phyloP scores from a whole-genome alignment of 306 rosid genomes.

The Pyrus communis region DNA sequence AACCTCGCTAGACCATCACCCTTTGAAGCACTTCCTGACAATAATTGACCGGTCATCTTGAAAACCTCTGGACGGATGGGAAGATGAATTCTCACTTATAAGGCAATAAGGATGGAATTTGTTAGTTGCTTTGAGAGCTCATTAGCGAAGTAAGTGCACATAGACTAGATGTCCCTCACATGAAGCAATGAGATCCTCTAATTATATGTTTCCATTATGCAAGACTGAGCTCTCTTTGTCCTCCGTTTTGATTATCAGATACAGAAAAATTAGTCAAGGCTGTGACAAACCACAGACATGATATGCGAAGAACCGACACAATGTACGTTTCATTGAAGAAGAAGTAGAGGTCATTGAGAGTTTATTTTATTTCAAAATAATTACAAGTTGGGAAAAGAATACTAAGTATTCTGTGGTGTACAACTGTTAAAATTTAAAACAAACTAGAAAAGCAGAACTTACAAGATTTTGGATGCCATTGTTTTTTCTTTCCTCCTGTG shows the following conservation, averaged over 20 bases:
- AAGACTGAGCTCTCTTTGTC: neutral
- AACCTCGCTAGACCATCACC: neutral
- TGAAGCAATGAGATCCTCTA: slow-evolving; percentile 6
- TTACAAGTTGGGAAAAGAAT: no score
- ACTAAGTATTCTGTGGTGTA: no score
- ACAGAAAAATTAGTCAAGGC: no score
- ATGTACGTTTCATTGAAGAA: no score
- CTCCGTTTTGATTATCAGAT: neutral
- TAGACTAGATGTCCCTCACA: neutral
- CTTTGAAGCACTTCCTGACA: neutral
- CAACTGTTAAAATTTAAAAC: no score
- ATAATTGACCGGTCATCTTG: neutral
- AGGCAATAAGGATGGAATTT: neutral
- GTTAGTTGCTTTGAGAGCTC: neutral
- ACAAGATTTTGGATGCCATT: no score
- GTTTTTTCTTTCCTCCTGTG: no score
- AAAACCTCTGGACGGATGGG: neutral
- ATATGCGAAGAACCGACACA: no score
- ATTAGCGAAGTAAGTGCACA: neutral
- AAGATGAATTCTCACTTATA: neutral
- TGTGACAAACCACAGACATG: no score
- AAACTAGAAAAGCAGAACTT: no score
- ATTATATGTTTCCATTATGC: neutral
- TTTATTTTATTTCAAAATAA: no score
- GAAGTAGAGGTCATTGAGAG: no score